A percentile compares a stretch with the other conserved stretches of the same genome.
phyloP scores from a whole-genome alignment of 192 early-diverging fungal species.

The Coemansia sp. region DNA sequence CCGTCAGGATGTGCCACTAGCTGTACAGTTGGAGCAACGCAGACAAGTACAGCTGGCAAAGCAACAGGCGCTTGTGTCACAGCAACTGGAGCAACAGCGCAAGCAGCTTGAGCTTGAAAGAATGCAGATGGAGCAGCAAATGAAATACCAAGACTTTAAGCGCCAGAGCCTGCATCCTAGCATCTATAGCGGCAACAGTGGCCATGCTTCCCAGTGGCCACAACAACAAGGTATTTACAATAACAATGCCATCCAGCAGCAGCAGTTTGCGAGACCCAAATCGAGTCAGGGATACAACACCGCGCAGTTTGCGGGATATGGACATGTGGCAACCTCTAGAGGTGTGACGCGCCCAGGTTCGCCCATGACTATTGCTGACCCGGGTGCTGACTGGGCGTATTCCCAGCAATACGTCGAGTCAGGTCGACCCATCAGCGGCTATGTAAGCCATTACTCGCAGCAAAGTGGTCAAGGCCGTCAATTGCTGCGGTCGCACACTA shows the following conservation, averaged over 20 bases:
- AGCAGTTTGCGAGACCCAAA: no score
- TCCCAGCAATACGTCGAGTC: no score
- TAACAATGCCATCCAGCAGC: no score
- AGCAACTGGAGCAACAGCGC: conserved; percentile 40
- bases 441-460: background rate
- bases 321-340: background rate
- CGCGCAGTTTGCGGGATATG: background rate
- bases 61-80: conserved; percentile 38
- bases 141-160: conserved; percentile 38
- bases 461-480: background rate
- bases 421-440: conserved; percentile 10
- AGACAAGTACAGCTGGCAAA: conserved; percentile 42
- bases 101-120: conserved; percentile 26
- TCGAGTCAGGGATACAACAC: conserved; percentile 3
- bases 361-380: no score
- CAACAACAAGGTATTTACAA: conserved; percentile 4
- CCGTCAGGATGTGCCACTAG: conserved; percentile 35
- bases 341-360: conserved; percentile 1
- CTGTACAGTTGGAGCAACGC: conserved; percentile 35
- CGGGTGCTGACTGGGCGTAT: no score
- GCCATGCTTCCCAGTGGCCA: conserved; percentile 21
- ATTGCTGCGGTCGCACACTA: background rate
- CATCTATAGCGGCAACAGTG: conserved; percentile 6
- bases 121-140: conserved; percentile 27
- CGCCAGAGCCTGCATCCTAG: conserved; percentile 39